These are phyloP conservation scores for Clohesyomyces aquaticus DNA, from an alignment of 495 filamentous ascomycete species.

Conservation along the genomic window DNA sequence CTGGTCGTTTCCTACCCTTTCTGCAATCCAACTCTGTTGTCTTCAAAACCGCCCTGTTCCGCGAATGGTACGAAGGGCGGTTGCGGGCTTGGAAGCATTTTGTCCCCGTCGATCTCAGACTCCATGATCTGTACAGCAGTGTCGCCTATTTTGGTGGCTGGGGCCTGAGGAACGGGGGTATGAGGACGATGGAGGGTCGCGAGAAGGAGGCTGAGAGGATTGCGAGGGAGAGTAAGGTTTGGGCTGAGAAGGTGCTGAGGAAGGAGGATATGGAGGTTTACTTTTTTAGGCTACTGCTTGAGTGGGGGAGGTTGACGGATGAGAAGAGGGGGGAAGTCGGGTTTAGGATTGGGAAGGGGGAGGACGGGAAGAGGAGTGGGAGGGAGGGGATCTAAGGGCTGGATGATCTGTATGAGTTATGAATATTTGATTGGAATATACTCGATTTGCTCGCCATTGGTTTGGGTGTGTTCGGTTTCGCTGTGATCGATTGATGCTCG, in stretches of 20 bases:
- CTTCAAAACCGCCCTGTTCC: constrained; percentile 67
- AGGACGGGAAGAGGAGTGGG: neutral
- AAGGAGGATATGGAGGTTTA: constrained; percentile 86
- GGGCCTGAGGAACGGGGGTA: constrained; percentile 15
- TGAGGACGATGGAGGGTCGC: constrained; percentile 41
- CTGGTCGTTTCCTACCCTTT: constrained; percentile 65
- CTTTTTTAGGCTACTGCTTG: constrained; percentile 74
- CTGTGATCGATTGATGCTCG: too few relatives aligned
- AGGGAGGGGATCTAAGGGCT: neutral
- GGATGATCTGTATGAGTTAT: neutral
- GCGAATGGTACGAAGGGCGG: constrained; percentile 75
- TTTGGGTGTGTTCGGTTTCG: too few relatives aligned
- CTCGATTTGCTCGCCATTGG: neutral
- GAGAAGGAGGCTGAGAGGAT: constrained; percentile 63
- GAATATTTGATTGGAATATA: neutral
- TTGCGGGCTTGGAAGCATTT: constrained; percentile 77
- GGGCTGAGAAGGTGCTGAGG: constrained; percentile 67
- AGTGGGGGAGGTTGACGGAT: constrained; percentile 57
- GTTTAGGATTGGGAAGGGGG: constrained; percentile 12
- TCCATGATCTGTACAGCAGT: constrained; percentile 44
- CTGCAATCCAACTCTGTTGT: constrained; percentile 65
- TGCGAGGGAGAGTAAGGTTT: constrained; percentile 66
- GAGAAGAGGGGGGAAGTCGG: constrained; percentile 43
- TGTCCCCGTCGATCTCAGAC: constrained; percentile 70
- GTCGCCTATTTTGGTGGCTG: constrained; percentile 47